phyloP scores from a whole-genome alignment of 164 flowering plant species.

The Dillenia suffruticosa region DNA sequence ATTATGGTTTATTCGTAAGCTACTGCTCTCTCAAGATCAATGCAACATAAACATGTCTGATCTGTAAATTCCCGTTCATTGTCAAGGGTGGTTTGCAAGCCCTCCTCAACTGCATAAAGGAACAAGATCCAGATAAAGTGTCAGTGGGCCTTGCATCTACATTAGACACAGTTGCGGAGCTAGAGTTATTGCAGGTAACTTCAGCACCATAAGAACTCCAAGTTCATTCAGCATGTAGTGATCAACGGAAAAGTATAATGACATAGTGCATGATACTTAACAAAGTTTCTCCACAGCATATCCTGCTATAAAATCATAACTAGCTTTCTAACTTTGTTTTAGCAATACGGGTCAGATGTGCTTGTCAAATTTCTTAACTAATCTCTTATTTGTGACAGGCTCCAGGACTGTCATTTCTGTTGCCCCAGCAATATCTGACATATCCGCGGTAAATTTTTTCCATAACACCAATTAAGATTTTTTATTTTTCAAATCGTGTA shows the following conservation, averaged over 20 bases:
- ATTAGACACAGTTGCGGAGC: slow-evolving; percentile 72
- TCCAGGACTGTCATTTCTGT: slow-evolving; percentile 88
- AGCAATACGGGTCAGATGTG: background rate
- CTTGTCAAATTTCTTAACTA: slow-evolving; percentile 9
- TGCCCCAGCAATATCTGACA: slow-evolving; percentile 73
- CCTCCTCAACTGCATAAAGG: slow-evolving; percentile 66
- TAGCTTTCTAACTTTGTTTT: too few species aligned
- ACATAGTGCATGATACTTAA: too few species aligned
- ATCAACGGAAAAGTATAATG: too few species aligned
- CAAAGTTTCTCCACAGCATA: too few species aligned
- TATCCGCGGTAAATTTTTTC: slow-evolving; percentile 66
- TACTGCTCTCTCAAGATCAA: background rate
- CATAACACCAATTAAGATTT: background rate
- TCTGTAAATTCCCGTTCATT: slow-evolving; percentile 6
- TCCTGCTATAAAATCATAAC: too few species aligned
- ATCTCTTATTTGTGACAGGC: slow-evolving; percentile 51
- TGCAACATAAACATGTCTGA: slow-evolving; percentile 4
- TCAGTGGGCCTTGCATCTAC: slow-evolving; percentile 80
- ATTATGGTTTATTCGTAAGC: too few species aligned
- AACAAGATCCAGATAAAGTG: slow-evolving; percentile 83
- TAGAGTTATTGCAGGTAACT: slow-evolving; percentile 84
- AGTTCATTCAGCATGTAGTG: background rate
- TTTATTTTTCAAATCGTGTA: too few species aligned
- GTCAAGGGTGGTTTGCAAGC: slow-evolving; percentile 72
- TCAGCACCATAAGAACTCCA: background rate